A percentile compares a stretch with the other conserved stretches of the same genome.
phyloP scores from a whole-genome alignment of 176 grass and related monocot species.

The Canna indica region DNA sequence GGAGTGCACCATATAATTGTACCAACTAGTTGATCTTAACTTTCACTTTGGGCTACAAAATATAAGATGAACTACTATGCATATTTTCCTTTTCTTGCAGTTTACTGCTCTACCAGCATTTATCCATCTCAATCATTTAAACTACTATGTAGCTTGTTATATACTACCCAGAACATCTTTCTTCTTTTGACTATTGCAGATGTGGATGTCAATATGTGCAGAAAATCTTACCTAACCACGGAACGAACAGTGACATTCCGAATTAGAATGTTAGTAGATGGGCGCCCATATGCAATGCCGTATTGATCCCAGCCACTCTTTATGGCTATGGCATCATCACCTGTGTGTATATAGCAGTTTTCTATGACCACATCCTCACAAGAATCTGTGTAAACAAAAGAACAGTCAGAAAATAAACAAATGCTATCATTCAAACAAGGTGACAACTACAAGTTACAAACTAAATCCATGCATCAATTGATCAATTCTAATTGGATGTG shows the following conservation, averaged over 20 bases:
- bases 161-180: no score
- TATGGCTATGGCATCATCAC: conserved; percentile 90
- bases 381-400: conserved; percentile 44
- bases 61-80: no score
- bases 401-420: not conserved
- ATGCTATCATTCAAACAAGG: not conserved
- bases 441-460: not conserved
- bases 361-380: conserved; percentile 86
- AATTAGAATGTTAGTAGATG: conserved; percentile 76
- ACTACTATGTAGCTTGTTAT: no score
- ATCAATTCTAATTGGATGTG: not conserved
- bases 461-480: not conserved
- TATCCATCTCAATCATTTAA: no score
- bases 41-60: no score
- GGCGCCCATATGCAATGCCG: conserved; percentile 69
- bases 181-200: no score
- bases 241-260: conserved; percentile 61
- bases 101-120: no score
- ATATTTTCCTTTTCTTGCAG: no score
- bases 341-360: conserved; percentile 92
- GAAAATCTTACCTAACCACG: conserved; percentile 48
- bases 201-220: not conserved
- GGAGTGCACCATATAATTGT: no score
- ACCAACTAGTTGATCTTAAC: no score
- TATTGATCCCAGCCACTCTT: conserved; percentile 99